A percentile compares a stretch with the other conserved stretches of the same genome.
Evolutionary conservation across 2,329 filamentous ascomycete genomes (phyloP).

Genomic region (Monilinia laxa): DNA sequence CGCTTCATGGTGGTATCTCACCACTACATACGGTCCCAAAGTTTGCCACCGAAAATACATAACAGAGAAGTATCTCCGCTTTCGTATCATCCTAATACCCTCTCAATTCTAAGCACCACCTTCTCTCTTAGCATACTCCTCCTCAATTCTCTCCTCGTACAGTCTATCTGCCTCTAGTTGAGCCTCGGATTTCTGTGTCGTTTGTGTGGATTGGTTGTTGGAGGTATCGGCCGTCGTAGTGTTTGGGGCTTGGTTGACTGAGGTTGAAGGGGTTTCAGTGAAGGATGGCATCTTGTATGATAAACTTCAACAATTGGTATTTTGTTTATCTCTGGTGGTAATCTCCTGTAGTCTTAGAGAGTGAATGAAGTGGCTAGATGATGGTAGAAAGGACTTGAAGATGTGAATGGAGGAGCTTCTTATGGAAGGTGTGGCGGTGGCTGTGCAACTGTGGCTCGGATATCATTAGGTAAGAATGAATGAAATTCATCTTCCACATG

Average conservation of each 20-base stretch:
- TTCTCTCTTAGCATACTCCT: conserved; percentile 31
- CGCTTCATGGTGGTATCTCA: background rate
- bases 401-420: background rate
- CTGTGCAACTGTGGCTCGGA: conserved; percentile 2
- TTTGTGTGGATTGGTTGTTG: background rate
- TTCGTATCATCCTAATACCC: background rate
- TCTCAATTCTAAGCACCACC: conserved; percentile 36
- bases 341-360: background rate
- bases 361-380: background rate
- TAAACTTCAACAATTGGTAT: background rate
- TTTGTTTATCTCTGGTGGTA: background rate
- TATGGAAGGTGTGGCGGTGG: conserved; percentile 9
- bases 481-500: background rate
- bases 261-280: conserved; percentile 13
- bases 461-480: conserved; percentile 6
- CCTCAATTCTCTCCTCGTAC: conserved; percentile 29
- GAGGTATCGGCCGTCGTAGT: background rate
- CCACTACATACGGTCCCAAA: background rate
- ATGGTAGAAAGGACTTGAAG: background rate
- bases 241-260: conserved; percentile 1
- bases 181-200: conserved; percentile 23
- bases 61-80: background rate
- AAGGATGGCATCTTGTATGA: conserved; percentile 21
- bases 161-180: conserved; percentile 26
- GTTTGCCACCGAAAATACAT: background rate